Percentiles rank a stretch among this genome's conserved stretches.
phyloP scores from a whole-genome alignment of 768 basidiomycete species.

The Amanita exitialis region DNA sequence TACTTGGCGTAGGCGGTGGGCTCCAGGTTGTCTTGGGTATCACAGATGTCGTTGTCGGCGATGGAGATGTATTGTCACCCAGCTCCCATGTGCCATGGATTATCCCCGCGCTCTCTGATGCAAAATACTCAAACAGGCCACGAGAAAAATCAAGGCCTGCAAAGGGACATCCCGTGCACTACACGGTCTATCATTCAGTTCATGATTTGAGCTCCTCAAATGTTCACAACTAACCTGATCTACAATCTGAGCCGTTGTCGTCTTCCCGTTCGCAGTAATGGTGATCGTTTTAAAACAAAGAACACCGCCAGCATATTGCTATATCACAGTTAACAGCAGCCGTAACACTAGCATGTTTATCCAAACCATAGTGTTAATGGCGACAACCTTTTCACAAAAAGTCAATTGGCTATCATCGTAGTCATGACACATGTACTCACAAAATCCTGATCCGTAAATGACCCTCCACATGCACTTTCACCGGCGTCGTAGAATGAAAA shows the following conservation, averaged over 20 bases:
- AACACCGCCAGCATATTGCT: constrained; percentile 46
- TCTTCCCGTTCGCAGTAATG: constrained; percentile 50
- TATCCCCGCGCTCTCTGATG: constrained; percentile 31
- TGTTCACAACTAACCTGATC: constrained; percentile 39
- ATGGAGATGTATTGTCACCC: constrained; percentile 15
- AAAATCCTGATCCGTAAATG: constrained; percentile 24
- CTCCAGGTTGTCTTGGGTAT: constrained; percentile 9
- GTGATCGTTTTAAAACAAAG: constrained; percentile 55
- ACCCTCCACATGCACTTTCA: constrained; percentile 34
- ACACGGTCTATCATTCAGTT: not conserved
- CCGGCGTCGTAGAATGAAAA: constrained; percentile 19
- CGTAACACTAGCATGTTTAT: not conserved
- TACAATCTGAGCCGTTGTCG: constrained; percentile 43
- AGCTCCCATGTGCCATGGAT: constrained; percentile 48
- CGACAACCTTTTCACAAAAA: constrained; percentile 38
- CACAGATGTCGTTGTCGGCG: constrained; percentile 10
- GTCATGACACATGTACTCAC: constrained; percentile 16
- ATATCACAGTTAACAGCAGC: constrained; percentile 1
- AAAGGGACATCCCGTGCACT: constrained; percentile 46
- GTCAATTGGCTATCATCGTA: not conserved
- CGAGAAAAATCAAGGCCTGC: constrained; percentile 53
- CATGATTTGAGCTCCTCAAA: no score
- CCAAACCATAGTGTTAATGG: constrained; percentile 28
- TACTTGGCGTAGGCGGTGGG: constrained; percentile 1
- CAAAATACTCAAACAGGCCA: constrained; percentile 52